Percentiles rank a stretch among this genome's conserved stretches.
Evolutionary conservation across 192 early-diverging fungal genomes (phyloP).

Genomic region (Linnemannia zychae): DNA sequence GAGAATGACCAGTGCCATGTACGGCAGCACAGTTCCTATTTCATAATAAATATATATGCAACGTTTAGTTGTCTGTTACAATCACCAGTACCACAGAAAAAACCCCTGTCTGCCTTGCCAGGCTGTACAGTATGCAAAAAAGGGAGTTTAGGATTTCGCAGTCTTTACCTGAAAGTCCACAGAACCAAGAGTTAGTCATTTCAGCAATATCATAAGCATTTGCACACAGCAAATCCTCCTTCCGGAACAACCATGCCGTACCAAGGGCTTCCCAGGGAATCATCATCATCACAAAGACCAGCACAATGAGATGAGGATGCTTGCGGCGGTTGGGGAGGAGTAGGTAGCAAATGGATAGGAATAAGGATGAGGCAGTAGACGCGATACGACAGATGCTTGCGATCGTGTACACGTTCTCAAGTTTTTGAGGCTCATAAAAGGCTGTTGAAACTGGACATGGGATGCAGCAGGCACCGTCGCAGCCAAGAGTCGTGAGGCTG

Average conservation of each 20-base stretch:
- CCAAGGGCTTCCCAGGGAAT: background rate
- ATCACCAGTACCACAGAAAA: background rate
- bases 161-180: conserved; percentile 20
- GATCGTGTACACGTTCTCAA: background rate
- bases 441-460: conserved; percentile 2
- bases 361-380: background rate
- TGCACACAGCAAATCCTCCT: conserved; percentile 5
- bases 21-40: conserved; percentile 10
- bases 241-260: background rate
- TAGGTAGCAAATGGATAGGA: conserved; percentile 7
- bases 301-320: conserved; percentile 15
- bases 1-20: background rate
- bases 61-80: background rate
- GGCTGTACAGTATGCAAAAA: background rate
- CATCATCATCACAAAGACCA: conserved; percentile 4
- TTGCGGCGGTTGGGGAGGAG: conserved; percentile 20
- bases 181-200: conserved; percentile 20
- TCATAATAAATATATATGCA: background rate
- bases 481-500: background rate
- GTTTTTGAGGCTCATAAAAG: conserved; percentile 13
- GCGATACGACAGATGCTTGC: background rate
- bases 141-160: background rate
- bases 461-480: conserved; percentile 7
- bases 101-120: background rate
- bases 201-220: conserved; percentile 10